Evolutionary conservation across 805 yeast species (phyloP), one percentile per base, ranked within the genome.

Genomic region (Wickerhamiella bombiphila): DNA sequence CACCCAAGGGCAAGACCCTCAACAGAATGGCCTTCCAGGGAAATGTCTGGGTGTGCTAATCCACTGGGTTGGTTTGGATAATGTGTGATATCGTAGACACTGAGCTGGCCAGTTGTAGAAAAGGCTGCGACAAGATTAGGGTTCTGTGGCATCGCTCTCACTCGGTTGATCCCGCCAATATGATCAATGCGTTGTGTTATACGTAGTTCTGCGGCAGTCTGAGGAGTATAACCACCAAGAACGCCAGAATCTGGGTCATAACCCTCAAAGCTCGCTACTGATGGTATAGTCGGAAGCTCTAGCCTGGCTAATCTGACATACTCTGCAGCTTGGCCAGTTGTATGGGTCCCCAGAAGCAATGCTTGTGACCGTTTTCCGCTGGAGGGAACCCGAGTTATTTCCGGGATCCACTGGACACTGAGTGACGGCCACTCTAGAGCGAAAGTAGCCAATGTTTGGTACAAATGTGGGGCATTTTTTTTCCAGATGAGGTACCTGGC

Each of bases 81-180:
- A 53, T 81, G 83, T 0, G 96, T 85, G 47, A 91, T 66, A 55
- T 86, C 93, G 56, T 76, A 81, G 3, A 86, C 58, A 36, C 67
- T 71, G 9, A 77, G 62, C 11, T 68, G 61, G 1, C 95, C 95
- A 22, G 60, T 54, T 30, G 77, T 72, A 31, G 80, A 72, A 7
- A 75, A 71, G 15, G 83, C 69, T 2, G 86, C 82, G 4, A 86
- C 65, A 4, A 86, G 51, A 50, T 85, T 91, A 1, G 91, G 91
- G 50, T 86, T 86, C 47, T 79, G 88, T 0, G 94, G 93, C 74
- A 80, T 71, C 49, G 70, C 72, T 26, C 77, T 64, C 0, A 80
- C 75, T 43, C 71, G 69, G 52, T 82, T 81, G 39, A 85, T 76
- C 45, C 78, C 91, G 2, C 81, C 85, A 1, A 60, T 55, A 46